phyloP scores from a whole-genome alignment of 1,284 basidiomycete genomes.

The Prillingera fragicola region DNA sequence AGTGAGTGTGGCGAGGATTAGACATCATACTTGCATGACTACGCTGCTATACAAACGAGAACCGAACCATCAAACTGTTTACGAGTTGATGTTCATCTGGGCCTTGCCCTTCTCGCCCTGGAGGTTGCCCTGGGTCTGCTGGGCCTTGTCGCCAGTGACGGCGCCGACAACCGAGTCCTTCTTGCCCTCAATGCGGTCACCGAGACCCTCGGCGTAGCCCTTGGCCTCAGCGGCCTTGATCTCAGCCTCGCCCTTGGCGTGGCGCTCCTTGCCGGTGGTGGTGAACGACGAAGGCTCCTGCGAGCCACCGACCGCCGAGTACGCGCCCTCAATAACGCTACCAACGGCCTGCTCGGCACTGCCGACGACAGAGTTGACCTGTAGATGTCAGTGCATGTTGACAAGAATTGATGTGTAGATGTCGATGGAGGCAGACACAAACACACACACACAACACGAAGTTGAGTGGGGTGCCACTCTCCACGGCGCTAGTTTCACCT shows the following conservation, averaged over 20 bases:
- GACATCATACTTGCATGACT: too few species aligned
- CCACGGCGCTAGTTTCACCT: too few species aligned
- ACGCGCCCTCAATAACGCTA: slow-evolving; percentile 56
- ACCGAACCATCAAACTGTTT: too few species aligned
- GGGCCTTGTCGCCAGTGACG: slow-evolving; percentile 59
- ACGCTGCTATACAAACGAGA: too few species aligned
- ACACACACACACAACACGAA: neutral
- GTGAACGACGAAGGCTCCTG: slow-evolving; percentile 24
- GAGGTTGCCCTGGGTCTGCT: slow-evolving; percentile 56
- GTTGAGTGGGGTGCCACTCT: slow-evolving; percentile 44
- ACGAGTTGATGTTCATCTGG: slow-evolving; percentile 44
- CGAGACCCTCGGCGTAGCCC: slow-evolving; percentile 54
- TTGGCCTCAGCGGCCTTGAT: slow-evolving; percentile 43
- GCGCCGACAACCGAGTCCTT: slow-evolving; percentile 61
- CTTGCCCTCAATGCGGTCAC: slow-evolving; percentile 61
- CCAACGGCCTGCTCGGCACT: slow-evolving; percentile 50
- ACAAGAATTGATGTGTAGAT: neutral
- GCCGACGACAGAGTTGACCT: slow-evolving; percentile 46
- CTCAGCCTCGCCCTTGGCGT: slow-evolving; percentile 58
- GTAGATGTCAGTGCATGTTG: neutral
- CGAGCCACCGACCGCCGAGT: slow-evolving; percentile 42
- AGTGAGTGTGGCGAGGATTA: too few species aligned
- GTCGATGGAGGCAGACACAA: neutral
- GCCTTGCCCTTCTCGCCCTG: slow-evolving; percentile 58
- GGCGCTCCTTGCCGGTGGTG: slow-evolving; percentile 55